Evolutionary conservation across 1,284 basidiomycete genomes (phyloP), one percentile per base, ranked within the genome.

Genomic region (Coniophora puteana): DNA sequence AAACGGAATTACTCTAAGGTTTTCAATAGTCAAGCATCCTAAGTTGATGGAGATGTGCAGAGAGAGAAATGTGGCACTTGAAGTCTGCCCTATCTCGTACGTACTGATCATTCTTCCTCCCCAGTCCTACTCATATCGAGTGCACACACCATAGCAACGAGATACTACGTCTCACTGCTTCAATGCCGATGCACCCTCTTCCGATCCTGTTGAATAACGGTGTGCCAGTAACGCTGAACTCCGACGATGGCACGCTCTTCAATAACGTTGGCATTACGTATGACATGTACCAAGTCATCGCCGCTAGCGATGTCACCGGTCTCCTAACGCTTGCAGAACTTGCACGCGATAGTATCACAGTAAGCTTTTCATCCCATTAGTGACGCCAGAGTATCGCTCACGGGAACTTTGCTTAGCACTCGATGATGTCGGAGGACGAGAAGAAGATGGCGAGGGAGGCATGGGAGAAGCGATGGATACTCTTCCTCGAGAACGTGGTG

Each of bases 101-200:
- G 78, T 68, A 10, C 27, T 45, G 25, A 37, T 21, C 32, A 27
- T 30, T 44, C 24, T 38, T 28, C 27, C 17, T 8, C 31, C n/a
- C n/a, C 18, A 32, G 43, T 38, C 42, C 48, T 20, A 50, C 42
- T 18, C 43, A 50, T 27, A 24, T 18, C n/a, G n/a, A 13, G 17
- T 39, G 5, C 14, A 18, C 27, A 10, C 29, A 30, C 10, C 10
- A 31, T 41, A 84, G 80, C 34, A 85, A 85, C 46, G 83, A 85
- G 51, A 75, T 86, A 31, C 59, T 86, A 52, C 75, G 83, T 23
- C 61, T 85, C 41, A 81, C 82, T 7, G 78, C 81, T 13, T 85
- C 83, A 5, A 85, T 86, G 76, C 80, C 78, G 1, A 83, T 79
- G 72, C 83, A 87, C 52, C 83, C 82, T 5, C 65, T 87, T n/a